Conservation (phyloP, 495 filamentous ascomycete genomes). For the Lindgomyces ingoldianus region DNA sequence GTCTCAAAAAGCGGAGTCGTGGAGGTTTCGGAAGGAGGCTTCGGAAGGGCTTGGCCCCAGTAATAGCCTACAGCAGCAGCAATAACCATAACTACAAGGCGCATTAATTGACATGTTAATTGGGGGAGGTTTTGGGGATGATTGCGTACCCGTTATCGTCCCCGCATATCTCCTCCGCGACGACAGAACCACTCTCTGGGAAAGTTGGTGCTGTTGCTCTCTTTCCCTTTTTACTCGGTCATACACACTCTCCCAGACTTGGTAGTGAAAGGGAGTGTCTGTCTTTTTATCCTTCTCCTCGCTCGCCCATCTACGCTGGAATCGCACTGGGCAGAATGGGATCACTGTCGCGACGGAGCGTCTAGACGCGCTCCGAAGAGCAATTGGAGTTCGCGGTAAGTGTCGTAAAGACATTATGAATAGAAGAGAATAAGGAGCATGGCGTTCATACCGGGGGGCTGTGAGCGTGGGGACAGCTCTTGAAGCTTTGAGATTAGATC, state of each 20-base stretch:
- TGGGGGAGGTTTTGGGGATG: not conserved
- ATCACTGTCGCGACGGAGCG: not conserved
- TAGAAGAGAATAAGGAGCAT: not conserved
- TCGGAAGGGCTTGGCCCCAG: conserved; percentile 63
- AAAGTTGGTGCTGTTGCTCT: conserved; percentile 66
- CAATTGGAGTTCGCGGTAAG: conserved; percentile 5
- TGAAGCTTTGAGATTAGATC: not conserved
- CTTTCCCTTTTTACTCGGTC: conserved; percentile 73
- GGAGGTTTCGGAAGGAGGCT: conserved; percentile 50
- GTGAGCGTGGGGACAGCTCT: not conserved
- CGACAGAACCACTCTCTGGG: conserved; percentile 56
- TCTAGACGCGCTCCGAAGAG: conserved; percentile 1
- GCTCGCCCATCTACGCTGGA: conserved; percentile 16
- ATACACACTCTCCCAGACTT: conserved; percentile 82
- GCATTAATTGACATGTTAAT: no score
- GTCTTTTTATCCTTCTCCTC: conserved; percentile 5
- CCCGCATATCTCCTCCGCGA: conserved; percentile 59
- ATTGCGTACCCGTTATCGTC: conserved; percentile 62
- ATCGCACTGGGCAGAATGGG: not conserved
- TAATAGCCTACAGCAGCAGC: conserved; percentile 68
- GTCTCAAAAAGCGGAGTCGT: conserved; percentile 65
- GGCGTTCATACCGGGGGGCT: not conserved
- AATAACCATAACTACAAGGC: conserved; percentile 57
- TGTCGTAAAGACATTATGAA: not conserved
- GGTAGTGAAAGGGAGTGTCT: conserved; percentile 70